phyloP scores from a whole-genome alignment of 148 eudicot species.

The Bassia scoparia region DNA sequence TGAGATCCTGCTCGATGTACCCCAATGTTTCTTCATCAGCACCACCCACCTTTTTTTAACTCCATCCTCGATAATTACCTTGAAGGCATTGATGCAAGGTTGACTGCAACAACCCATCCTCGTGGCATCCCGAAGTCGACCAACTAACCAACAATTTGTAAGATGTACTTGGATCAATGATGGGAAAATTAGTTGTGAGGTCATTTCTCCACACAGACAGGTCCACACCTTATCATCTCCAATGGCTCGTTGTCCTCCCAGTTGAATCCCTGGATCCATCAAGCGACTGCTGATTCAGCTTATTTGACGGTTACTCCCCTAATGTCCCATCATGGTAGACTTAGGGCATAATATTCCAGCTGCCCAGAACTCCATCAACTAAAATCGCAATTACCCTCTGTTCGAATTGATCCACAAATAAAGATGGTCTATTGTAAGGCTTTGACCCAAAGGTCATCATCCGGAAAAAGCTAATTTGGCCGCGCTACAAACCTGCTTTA shows the following conservation, averaged over 20 bases:
- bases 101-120: conserved; percentile 1
- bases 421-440: not conserved
- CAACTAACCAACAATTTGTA: not conserved
- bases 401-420: not conserved
- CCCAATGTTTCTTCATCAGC: not conserved
- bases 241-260: not conserved
- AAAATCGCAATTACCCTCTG: not conserved
- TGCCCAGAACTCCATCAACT: not conserved
- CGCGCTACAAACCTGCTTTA: not conserved
- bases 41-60: not conserved
- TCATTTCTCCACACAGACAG: not conserved
- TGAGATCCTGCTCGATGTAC: not conserved
- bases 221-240: not conserved
- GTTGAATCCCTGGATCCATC: conserved; percentile 8
- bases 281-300: not conserved
- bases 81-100: not conserved
- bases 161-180: not conserved
- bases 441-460: not conserved
- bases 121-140: not conserved
- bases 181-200: not conserved
- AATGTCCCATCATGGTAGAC: not conserved
- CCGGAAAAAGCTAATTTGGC: not conserved
- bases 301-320: not conserved
- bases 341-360: conserved; percentile 11
- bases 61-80: not conserved